Base-by-base conservation (phyloP, 768 basidiomycete genomes). In the Rubroboletus pulcherrimus region DNA sequence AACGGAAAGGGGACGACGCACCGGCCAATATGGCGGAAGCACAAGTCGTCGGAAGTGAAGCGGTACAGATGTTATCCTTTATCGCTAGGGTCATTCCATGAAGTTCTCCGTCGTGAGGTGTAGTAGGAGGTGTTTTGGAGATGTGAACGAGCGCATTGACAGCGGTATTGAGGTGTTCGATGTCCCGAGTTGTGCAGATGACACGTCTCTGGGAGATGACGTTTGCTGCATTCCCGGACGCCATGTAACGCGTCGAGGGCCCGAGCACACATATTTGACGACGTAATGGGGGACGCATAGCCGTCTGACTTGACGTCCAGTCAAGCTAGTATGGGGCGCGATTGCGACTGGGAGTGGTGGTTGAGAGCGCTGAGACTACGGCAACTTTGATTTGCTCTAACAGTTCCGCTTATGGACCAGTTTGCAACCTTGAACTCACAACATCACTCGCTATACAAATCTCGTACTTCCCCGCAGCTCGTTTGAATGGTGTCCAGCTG, bases 61-160 rank as follows among this genome's bases (percentile, higher is more conserved):
- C 57, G 0, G 90, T 91, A 49, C 86, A 86, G 53, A 98, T 93
- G 64, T 91, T 93, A 61, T 95, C 93, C 71, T 98, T 97, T 48
- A 96, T 71, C 0, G 85, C 91, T 5, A 96, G 71, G 3, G 78
- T 71, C 48, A 81, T 62, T n/a, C 73, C 78, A 17, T 62, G 57
- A 19, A 85, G 67, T 3, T 75, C 58, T 0, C 66, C 66, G 30
- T 68, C 59, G 7, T 14, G 52, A 24, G 31, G 42, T 0, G 33
- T 19, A 0, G 47, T 5, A 7, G 15, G 34, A 10, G 54, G 43
- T 15, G 31, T 38, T 3, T 55, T 38, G 10, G 67, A 59, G 39
- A 67, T 24, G 54, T 64, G 60, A 2, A 84, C 79, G 53, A 89
- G 76, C 21, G 86, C 85, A 59, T 89, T 88, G 41, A 85, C 66